Evolutionary conservation across 495 filamentous ascomycete genomes (phyloP).

Genomic region (Letharia lupina): DNA sequence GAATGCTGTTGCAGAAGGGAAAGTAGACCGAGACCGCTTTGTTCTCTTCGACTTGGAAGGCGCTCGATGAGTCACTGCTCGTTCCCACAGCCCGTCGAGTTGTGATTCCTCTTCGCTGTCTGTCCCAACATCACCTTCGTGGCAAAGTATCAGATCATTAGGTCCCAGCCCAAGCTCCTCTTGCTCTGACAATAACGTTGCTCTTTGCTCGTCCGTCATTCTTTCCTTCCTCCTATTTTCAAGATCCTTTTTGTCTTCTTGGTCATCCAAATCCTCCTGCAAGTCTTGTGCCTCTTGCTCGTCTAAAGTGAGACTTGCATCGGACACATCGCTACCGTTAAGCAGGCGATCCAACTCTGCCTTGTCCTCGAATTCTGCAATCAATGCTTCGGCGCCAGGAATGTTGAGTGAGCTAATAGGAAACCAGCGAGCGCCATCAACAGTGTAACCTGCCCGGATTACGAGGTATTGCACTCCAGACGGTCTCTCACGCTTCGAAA

Average conservation of each 20-base stretch:
- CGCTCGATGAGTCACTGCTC: conserved; percentile 4
- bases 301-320: conserved; percentile 27
- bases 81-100: conserved; percentile 16
- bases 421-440: conserved; percentile 46
- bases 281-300: conserved; percentile 31
- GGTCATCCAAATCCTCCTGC: conserved; percentile 34
- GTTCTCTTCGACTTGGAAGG: conserved; percentile 11
- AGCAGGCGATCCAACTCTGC: conserved; percentile 15
- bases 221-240: conserved; percentile 22
- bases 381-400: conserved; percentile 25
- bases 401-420: conserved; percentile 27
- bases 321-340: conserved; percentile 22
- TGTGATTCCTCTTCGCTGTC: conserved; percentile 17
- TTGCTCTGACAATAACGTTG: conserved; percentile 53
- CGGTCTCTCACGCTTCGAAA: conserved; percentile 36
- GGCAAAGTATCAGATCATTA: conserved; percentile 50
- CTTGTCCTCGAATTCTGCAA: conserved; percentile 36
- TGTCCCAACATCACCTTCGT: conserved; percentile 25
- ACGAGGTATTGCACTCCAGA: conserved; percentile 45
- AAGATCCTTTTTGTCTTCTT: conserved; percentile 31
- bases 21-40: conserved; percentile 26
- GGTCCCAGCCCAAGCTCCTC: conserved; percentile 55
- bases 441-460: conserved; percentile 34
- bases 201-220: conserved; percentile 51
- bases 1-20: conserved; percentile 52